Evolutionary conservation across 352 stramenopile species (phyloP).

Genomic region (Globisporangium splendens): DNA sequence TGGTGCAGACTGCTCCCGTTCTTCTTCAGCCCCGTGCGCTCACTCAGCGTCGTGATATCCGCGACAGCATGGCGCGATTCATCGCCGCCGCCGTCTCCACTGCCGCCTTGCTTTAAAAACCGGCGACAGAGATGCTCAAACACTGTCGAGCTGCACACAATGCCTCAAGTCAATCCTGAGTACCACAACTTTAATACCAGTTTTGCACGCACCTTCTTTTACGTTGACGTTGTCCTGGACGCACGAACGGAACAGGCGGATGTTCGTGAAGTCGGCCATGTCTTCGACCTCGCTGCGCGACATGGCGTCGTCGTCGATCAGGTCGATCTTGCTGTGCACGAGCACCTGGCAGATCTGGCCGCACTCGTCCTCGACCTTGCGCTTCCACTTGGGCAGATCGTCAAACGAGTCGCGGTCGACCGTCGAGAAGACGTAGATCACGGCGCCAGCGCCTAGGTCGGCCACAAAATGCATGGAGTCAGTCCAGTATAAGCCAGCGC

Average conservation of each 20-base stretch:
- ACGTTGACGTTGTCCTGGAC: conserved; percentile 78
- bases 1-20: conserved; percentile 5
- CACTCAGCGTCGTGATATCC: conserved; percentile 53
- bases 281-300: conserved; percentile 54
- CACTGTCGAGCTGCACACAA: conserved; percentile 17
- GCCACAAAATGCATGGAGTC: too few species aligned
- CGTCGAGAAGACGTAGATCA: conserved; percentile 77
- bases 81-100: conserved; percentile 25
- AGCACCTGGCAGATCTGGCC: conserved; percentile 61
- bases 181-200: neutral
- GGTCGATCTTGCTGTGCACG: conserved; percentile 77
- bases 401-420: conserved; percentile 71
- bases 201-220: conserved; percentile 34
- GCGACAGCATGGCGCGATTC: conserved; percentile 31
- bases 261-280: conserved; percentile 55
- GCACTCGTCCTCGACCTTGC: conserved; percentile 69
- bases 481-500: too few species aligned
- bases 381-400: conserved; percentile 63
- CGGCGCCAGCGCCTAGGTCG: conserved; percentile 30
- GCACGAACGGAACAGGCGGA: conserved; percentile 56
- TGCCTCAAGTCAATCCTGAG: neutral
- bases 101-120: conserved; percentile 37
- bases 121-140: conserved; percentile 56
- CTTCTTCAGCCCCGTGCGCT: conserved; percentile 18
- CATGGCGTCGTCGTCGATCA: conserved; percentile 61